phyloP scores from a whole-genome alignment of 1,284 basidiomycete genomes.

The Kwoniella shivajii region DNA sequence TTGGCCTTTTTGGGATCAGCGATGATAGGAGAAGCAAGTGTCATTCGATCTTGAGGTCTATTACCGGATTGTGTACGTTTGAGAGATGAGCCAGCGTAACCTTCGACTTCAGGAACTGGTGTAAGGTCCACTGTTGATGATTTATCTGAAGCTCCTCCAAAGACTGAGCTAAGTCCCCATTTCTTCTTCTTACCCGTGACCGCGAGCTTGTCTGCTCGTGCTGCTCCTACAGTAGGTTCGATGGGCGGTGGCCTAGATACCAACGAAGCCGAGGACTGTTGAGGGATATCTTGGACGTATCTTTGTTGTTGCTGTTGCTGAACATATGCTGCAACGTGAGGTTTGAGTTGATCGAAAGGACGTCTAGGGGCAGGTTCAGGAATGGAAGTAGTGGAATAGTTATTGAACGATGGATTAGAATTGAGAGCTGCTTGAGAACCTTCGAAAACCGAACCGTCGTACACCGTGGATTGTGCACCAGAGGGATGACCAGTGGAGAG shows the following conservation, averaged over 20 bases:
- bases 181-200: slow-evolving; percentile 53
- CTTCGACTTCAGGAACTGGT: slow-evolving; percentile 62
- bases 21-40: background rate
- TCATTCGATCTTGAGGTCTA: slow-evolving; percentile 65
- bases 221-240: slow-evolving; percentile 22
- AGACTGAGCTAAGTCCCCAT: slow-evolving; percentile 61
- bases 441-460: slow-evolving; percentile 32
- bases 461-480: slow-evolving; percentile 18
- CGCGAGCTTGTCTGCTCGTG: slow-evolving; percentile 22
- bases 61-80: slow-evolving; percentile 80
- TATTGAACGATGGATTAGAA: slow-evolving; percentile 27
- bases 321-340: slow-evolving; percentile 15
- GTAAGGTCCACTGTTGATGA: slow-evolving; percentile 61
- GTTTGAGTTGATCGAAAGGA: slow-evolving; percentile 8
- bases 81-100: slow-evolving; percentile 62
- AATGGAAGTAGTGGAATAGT: slow-evolving; percentile 16
- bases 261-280: slow-evolving; percentile 8
- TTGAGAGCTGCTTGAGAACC: background rate
- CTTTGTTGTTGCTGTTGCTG: slow-evolving; percentile 22
- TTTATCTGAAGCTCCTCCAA: slow-evolving; percentile 72
- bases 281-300: slow-evolving; percentile 20
- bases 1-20: slow-evolving; percentile 79
- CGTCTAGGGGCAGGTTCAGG: background rate
- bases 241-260: slow-evolving; percentile 22
- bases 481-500: slow-evolving; percentile 13